Conservation (phyloP, 192 early-diverging fungal genomes). For the Rhizophagus clarus region DNA sequence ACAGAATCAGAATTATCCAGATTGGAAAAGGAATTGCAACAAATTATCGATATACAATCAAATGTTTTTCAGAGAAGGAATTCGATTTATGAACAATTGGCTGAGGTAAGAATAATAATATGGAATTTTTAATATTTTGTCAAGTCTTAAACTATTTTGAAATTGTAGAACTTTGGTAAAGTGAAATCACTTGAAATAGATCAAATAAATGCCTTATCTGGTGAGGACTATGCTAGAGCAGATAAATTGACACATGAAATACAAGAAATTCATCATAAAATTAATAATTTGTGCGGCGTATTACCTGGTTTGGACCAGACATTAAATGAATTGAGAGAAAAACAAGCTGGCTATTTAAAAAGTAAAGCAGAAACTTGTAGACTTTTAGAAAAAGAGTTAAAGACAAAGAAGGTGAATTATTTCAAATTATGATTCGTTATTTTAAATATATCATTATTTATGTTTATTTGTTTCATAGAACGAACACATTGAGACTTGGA, state of each 20-base stretch:
- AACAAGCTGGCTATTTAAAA: conserved; percentile 14
- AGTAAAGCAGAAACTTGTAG: not conserved
- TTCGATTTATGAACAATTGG: conserved; percentile 17
- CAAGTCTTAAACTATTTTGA: not conserved
- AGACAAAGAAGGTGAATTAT: not conserved
- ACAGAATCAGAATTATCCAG: not conserved
- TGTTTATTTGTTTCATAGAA: conserved; percentile 4
- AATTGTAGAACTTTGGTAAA: conserved; percentile 11
- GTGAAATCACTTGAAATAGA: conserved; percentile 16
- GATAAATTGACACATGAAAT: conserved; percentile 17
- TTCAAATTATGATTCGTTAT: not conserved
- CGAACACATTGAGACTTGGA: not conserved
- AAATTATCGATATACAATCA: conserved; percentile 9
- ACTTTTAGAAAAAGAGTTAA: conserved; percentile 10
- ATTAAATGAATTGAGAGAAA: conserved; percentile 20
- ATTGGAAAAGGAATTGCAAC: conserved; percentile 6
- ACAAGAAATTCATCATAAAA: conserved; percentile 11
- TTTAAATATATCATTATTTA: not conserved
- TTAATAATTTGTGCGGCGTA: not conserved
- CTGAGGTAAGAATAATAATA: conserved; percentile 1
- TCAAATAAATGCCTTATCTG: not conserved
- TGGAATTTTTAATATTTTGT: not conserved
- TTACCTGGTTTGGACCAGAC: conserved; percentile 8
- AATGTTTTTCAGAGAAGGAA: conserved; percentile 9
- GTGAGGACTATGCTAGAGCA: conserved; percentile 18